These are phyloP conservation scores for Ascochyta koolunga DNA, from an alignment of 2,329 filamentous ascomycete genomes.

Conservation along the genomic window DNA sequence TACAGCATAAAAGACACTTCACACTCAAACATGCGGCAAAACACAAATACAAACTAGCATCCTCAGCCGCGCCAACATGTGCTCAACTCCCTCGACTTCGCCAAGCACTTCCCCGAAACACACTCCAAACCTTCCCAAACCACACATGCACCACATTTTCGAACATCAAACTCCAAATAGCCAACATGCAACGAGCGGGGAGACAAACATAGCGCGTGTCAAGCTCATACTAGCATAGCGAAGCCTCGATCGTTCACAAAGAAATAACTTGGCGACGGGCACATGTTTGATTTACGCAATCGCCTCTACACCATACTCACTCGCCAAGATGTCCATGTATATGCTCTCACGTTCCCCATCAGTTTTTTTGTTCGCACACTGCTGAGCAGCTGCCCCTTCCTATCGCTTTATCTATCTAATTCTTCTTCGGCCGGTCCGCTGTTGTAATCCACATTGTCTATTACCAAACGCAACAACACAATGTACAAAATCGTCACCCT, in stretches of 20 bases:
- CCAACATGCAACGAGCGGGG: neutral
- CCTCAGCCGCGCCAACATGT: neutral
- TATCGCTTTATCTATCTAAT: constrained; percentile 3
- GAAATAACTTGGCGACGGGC: constrained; percentile 11
- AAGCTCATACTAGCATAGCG: constrained; percentile 24
- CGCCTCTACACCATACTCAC: neutral
- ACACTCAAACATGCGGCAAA: no score
- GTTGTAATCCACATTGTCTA: constrained; percentile 5
- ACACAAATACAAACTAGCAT: neutral
- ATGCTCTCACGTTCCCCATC: constrained; percentile 7
- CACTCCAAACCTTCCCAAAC: constrained; percentile 31
- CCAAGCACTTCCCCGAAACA: constrained; percentile 37
- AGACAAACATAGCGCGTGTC: constrained; percentile 6
- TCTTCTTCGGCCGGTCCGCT: constrained; percentile 36
- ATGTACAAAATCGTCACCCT: constrained; percentile 29
- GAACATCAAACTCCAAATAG: constrained; percentile 34
- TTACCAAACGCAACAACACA: neutral
- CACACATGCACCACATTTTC: constrained; percentile 26
- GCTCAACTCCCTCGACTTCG: neutral
- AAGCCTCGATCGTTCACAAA: constrained; percentile 18
- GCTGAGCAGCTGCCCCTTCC: constrained; percentile 4
- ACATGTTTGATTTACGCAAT: constrained; percentile 15
- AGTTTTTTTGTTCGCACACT: constrained; percentile 11
- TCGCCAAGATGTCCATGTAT: constrained; percentile 2
- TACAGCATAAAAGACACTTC: no score